phyloP scores from a whole-genome alignment of 2,329 filamentous ascomycete genomes.

The Ascomycota sp. region DNA sequence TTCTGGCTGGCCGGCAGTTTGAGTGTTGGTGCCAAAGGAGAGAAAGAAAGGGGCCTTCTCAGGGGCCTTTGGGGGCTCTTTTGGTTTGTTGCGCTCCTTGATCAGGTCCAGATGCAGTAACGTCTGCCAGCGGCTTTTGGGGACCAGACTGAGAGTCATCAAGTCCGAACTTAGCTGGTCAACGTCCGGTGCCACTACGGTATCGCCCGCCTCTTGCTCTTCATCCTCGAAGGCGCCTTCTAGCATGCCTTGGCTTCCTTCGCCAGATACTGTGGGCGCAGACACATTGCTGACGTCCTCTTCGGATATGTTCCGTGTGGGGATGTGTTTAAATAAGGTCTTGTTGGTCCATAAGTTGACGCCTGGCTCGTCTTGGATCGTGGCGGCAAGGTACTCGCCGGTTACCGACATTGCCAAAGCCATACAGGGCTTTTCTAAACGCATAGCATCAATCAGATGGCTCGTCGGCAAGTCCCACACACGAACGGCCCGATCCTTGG shows the following conservation, averaged over 20 bases:
- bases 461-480: slow-evolving; percentile 94
- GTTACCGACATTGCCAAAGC: slow-evolving; percentile 74
- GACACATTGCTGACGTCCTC: slow-evolving; percentile 45
- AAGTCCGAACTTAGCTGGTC: slow-evolving; percentile 71
- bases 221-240: slow-evolving; percentile 52
- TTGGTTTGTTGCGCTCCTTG: slow-evolving; percentile 84
- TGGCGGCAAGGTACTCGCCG: slow-evolving; percentile 85
- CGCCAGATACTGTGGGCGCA: slow-evolving; percentile 60
- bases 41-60: slow-evolving; percentile 95
- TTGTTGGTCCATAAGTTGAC: slow-evolving; percentile 96
- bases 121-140: slow-evolving; percentile 84
- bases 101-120: slow-evolving; percentile 82
- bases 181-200: slow-evolving; percentile 32
- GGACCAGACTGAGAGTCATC: slow-evolving; percentile 74
- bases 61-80: slow-evolving; percentile 72
- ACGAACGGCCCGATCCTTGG: slow-evolving; percentile 58
- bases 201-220: slow-evolving; percentile 29
- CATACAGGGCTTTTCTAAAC: slow-evolving; percentile 57
- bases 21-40: slow-evolving; percentile 37
- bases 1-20: slow-evolving; percentile 17
- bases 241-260: slow-evolving; percentile 55
- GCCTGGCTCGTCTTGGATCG: slow-evolving; percentile 61
- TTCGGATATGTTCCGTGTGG: slow-evolving; percentile 68
- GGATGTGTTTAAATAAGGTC: slow-evolving; percentile 71
- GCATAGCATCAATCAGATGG: slow-evolving; percentile 84